Percentiles rank a stretch among this genome's conserved stretches.
Evolutionary conservation across 2,329 filamentous ascomycete species (phyloP).

Genomic region (Xylariaceae sp.): DNA sequence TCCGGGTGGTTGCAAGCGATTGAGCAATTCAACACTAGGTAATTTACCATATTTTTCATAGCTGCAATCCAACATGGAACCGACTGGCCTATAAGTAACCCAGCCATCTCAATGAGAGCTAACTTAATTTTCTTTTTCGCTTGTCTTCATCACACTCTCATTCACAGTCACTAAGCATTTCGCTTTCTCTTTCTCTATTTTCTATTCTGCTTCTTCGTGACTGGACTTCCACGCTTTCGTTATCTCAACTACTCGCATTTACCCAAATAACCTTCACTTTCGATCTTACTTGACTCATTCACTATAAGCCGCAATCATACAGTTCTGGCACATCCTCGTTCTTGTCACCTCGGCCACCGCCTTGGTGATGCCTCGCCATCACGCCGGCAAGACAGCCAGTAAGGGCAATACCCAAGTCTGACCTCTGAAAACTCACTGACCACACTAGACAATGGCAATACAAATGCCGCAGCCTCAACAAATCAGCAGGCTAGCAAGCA

Average conservation of each 20-base stretch:
- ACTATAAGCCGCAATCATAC: constrained; percentile 32
- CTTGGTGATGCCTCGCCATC: constrained; percentile 35
- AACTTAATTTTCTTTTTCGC: constrained; percentile 13
- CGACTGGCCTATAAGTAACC: constrained; percentile 32
- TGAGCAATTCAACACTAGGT: not conserved
- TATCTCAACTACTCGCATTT: constrained; percentile 21
- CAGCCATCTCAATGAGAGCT: not conserved
- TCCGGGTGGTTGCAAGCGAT: constrained; percentile 6
- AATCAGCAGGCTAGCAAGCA: constrained; percentile 6
- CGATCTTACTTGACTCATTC: not conserved
- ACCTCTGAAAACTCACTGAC: constrained; percentile 3
- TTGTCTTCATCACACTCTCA: constrained; percentile 30
- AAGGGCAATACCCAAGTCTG: not conserved
- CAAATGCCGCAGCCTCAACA: constrained; percentile 11
- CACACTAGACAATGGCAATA: constrained; percentile 12
- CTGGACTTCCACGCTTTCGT: constrained; percentile 33
- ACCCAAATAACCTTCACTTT: constrained; percentile 7
- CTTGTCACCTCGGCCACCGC: constrained; percentile 35
- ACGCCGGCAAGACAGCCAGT: constrained; percentile 31
- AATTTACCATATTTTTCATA: not conserved
- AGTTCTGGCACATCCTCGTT: constrained; percentile 35
- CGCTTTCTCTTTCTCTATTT: constrained; percentile 24
- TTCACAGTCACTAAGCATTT: constrained; percentile 19
- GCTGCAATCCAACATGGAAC: not conserved
- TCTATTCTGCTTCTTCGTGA: constrained; percentile 31